Evolutionary conservation across 495 filamentous ascomycete genomes (phyloP), one percentile per base, ranked within the genome.

Genomic region (Xylaria curta): DNA sequence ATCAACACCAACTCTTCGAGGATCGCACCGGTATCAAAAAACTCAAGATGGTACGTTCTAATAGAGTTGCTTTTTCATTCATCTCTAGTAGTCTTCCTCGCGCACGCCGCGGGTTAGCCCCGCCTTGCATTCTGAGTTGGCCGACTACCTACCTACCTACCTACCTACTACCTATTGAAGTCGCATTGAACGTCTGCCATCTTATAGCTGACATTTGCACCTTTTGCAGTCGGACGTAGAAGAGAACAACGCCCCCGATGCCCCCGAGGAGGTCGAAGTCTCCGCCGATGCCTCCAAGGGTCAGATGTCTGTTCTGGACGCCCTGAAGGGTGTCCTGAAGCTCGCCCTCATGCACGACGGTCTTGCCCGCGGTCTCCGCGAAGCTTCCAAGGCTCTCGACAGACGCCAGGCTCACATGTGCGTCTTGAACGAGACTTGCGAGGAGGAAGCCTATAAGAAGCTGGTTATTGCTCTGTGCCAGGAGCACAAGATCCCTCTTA

Each of bases 381-480:
- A 99, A 86, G 97, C 97, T 66, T 91, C 89, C 86, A 99, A 99
- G 90, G 94, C 96, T 65, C 92, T 99, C 72, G 97, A 98, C 85
- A 89, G 96, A 77, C 93, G 97, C 75, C 93, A 99, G 89, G 96
- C 96, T 36, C 97, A 99, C 85, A 97, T 99, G 94, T 98, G 97
- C 85, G 96, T 99, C 77, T 90, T 99, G 70, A 98, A 98, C 88
- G 96, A 99, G 89, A 91, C 88, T 73, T 99, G 96, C 87, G 96
- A 98, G 87, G 97, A 99, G 89, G 96, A 99, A 89, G 95, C 96
- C 74, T 99, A 99, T 89, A 99, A 99, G 93, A 99, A 99, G 91
- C 90, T 99, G 62, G 95, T 99, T 75, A 93, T 98, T 73, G 96
- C 96, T 75, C 90, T 99, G 66, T 99, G 96, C 90, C 92, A 90